Conservation (phyloP, 148 eudicot species). For the Cornus kousa region DNA sequence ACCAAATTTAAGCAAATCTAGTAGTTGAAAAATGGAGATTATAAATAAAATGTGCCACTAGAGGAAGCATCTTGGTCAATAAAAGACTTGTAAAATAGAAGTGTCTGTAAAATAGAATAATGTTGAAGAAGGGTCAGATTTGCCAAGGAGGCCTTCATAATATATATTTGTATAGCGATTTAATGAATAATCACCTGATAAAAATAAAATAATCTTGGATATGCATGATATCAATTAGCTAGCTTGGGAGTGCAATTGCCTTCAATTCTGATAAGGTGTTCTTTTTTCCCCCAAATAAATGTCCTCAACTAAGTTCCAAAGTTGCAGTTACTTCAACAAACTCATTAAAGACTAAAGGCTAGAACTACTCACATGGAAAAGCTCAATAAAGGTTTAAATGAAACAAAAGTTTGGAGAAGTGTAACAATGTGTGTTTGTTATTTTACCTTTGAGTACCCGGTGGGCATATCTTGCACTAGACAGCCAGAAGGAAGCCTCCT, state of each 20-base stretch:
- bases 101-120: not conserved
- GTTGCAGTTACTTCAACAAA: slow-evolving; percentile 61
- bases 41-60: slow-evolving; percentile 35
- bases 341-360: slow-evolving; percentile 60
- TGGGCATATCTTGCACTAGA: slow-evolving; percentile 96
- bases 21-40: slow-evolving; percentile 40
- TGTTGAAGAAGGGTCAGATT: slow-evolving; percentile 20
- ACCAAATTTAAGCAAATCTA: slow-evolving; percentile 21
- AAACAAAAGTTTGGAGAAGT: not conserved
- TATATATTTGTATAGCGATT: slow-evolving; percentile 20
- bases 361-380: slow-evolving; percentile 38
- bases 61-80: slow-evolving; percentile 56
- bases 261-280: slow-evolving; percentile 5
- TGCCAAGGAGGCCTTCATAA: slow-evolving; percentile 4
- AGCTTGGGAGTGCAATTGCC: slow-evolving; percentile 19
- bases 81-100: slow-evolving; percentile 4
- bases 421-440: not conserved
- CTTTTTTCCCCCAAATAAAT: slow-evolving; percentile 36
- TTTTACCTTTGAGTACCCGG: slow-evolving; percentile 89
- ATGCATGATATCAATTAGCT: slow-evolving; percentile 30
- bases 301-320: slow-evolving; percentile 43
- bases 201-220: slow-evolving; percentile 33
- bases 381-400: slow-evolving; percentile 37
- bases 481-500: slow-evolving; percentile 97
- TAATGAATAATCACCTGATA: slow-evolving; percentile 44